Percentiles rank a stretch among this genome's conserved stretches.
Evolutionary conservation across 345 rosid genomes (phyloP).

Genomic region (Eucalyptus lansdowneana): DNA sequence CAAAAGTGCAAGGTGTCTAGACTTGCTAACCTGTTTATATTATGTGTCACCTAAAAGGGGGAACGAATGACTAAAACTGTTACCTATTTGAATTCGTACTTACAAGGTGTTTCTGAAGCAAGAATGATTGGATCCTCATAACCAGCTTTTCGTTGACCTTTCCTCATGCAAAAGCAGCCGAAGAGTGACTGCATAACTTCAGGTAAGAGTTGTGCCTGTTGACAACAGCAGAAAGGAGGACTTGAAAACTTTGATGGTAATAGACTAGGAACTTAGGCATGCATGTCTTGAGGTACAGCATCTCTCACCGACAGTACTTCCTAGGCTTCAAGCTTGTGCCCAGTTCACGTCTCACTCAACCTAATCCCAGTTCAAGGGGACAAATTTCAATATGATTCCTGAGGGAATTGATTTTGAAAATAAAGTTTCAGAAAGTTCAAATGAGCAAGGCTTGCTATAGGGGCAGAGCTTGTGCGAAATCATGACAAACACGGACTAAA

Average conservation of each 20-base stretch:
- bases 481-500: neutral
- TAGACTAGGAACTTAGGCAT: neutral
- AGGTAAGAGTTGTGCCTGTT: neutral
- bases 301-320: neutral
- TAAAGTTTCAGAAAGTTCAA: neutral
- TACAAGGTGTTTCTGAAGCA: constrained; percentile 79
- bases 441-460: neutral
- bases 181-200: constrained; percentile 30
- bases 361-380: neutral
- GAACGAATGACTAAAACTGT: neutral
- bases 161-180: constrained; percentile 33
- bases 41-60: neutral
- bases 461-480: neutral
- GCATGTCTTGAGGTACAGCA: neutral
- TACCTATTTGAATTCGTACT: constrained; percentile 5
- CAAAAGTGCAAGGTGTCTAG: neutral
- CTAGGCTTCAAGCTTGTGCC: neutral
- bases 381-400: neutral
- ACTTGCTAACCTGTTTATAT: neutral
- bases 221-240: neutral
- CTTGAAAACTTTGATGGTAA: neutral
- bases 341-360: neutral
- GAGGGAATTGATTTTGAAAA: neutral
- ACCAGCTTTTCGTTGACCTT: constrained; percentile 9
- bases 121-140: constrained; percentile 43